Base-by-base conservation (phyloP, 345 rosid species). In the Turritis glabra region DNA sequence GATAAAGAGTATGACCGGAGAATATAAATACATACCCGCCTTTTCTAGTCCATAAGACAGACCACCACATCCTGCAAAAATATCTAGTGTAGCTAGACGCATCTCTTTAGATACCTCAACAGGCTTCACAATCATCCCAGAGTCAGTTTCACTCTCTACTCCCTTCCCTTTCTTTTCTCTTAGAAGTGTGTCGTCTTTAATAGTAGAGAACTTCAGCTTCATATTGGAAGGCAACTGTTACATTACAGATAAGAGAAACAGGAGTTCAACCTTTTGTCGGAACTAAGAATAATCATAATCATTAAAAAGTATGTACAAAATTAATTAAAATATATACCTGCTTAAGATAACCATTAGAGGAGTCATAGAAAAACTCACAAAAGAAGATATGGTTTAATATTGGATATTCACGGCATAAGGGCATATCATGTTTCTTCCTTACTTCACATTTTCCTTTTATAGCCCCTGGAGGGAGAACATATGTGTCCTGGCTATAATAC, bases 31-130 rank as follows among this genome's bases (percentile, higher is more conserved):
- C 22, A 70, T 74, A 90, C 96, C 93, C 9, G 96, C 79, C 58
- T 65, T 70, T 13, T 82, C 76, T 53, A 90, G 74, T 26, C 96
- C 96, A 62, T 85, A 82, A 35, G 96, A 86, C 71, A 90, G 71
- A 33, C 96, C 96, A 69, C 96, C 96, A 77, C 96, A 90, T 68
- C 96, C 96, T 21, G 96, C 88, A 84, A 88, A 90, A 61, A 90
- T 85, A 79, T 90, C 91, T 14, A 88, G 79, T 56, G 96, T 88
- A 71, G 89, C 87, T 58, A 90, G 35, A 58, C 65, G 38, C 64
- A 53, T 77, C 35, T 51, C 67, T 51, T 71, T 59, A 54, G 79
- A 66, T 71, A 74, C 76, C 52, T 67, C 83, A 41, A 14, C 44
- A 61, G 75, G 71, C 63, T 79, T 83, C 41, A 64, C 81, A 56